Evolutionary conservation across 1,284 basidiomycete genomes (phyloP).

Genomic region (Leccinum pallidistipes): DNA sequence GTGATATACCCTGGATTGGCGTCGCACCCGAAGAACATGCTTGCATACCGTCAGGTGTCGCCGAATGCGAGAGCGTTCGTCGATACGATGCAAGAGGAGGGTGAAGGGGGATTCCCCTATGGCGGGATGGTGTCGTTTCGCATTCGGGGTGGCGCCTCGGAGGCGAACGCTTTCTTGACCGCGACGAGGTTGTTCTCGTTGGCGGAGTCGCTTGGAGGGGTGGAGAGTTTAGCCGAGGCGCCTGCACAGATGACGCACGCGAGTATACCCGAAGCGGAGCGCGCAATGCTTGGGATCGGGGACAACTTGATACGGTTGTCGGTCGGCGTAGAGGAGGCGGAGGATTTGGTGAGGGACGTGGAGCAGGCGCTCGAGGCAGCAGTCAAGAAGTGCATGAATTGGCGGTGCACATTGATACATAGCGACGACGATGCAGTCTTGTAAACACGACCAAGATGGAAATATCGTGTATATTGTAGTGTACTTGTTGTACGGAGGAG

Average conservation of each 20-base stretch:
- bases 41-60: slow-evolving; percentile 65
- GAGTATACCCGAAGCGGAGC: slow-evolving; percentile 70
- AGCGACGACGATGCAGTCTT: neutral
- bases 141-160: slow-evolving; percentile 54
- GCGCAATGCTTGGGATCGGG: slow-evolving; percentile 74
- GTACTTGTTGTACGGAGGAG: no score
- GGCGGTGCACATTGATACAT: neutral
- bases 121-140: slow-evolving; percentile 85
- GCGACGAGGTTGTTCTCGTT: slow-evolving; percentile 75
- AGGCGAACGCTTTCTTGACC: slow-evolving; percentile 73
- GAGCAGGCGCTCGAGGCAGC: slow-evolving; percentile 65
- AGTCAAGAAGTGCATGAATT: slow-evolving; percentile 18
- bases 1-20: slow-evolving; percentile 88
- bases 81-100: slow-evolving; percentile 39
- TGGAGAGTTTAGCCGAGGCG: slow-evolving; percentile 87
- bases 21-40: slow-evolving; percentile 56
- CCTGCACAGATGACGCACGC: slow-evolving; percentile 88
- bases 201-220: slow-evolving; percentile 90
- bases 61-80: slow-evolving; percentile 73
- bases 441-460: neutral
- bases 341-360: slow-evolving; percentile 78
- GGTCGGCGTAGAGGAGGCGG: slow-evolving; percentile 87
- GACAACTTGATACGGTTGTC: slow-evolving; percentile 81
- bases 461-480: no score
- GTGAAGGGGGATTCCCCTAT: slow-evolving; percentile 69